phyloP scores from a whole-genome alignment of 1,284 basidiomycete genomes.

The Boletus holoroseus region DNA sequence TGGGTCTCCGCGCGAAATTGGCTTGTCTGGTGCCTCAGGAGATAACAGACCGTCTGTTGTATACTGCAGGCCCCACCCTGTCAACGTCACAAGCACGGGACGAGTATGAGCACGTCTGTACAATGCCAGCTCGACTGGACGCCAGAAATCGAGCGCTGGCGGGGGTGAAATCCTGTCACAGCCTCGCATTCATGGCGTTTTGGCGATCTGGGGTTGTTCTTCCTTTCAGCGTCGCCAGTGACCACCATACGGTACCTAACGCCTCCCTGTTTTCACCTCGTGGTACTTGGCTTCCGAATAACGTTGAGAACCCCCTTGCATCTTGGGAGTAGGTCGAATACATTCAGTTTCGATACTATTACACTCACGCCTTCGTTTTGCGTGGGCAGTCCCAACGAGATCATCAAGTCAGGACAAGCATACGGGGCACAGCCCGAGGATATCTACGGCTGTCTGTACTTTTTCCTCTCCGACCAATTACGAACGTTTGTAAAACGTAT shows the following conservation, averaged over 20 bases:
- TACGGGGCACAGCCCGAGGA: slow-evolving; percentile 36
- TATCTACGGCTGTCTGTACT: slow-evolving; percentile 43
- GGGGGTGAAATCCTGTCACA: slow-evolving; percentile 35
- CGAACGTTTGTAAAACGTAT: slow-evolving; percentile 34
- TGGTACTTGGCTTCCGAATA: slow-evolving; percentile 31
- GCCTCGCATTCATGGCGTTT: slow-evolving; percentile 36
- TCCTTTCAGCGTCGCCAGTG: slow-evolving; percentile 37
- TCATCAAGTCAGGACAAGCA: slow-evolving; percentile 33
- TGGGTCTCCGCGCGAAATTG: slow-evolving; percentile 23
- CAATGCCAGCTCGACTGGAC: slow-evolving; percentile 33
- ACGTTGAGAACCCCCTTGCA: slow-evolving; percentile 34
- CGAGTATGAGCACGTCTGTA: slow-evolving; percentile 24
- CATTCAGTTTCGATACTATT: neutral
- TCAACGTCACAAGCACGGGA: slow-evolving; percentile 19
- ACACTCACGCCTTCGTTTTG: neutral
- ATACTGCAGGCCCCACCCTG: slow-evolving; percentile 26
- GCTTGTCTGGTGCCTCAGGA: slow-evolving; percentile 28
- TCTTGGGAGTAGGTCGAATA: slow-evolving; percentile 40
- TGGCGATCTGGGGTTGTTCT: slow-evolving; percentile 39
- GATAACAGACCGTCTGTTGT: slow-evolving; percentile 30
- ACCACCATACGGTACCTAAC: slow-evolving; percentile 37
- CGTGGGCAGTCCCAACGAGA: slow-evolving; percentile 15
- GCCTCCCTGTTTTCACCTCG: slow-evolving; percentile 33
- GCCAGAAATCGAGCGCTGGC: slow-evolving; percentile 31
- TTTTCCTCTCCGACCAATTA: slow-evolving; percentile 38